These are phyloP conservation scores for Pelargonium myrrhifolium DNA, from an alignment of 441 rosid genomes.

Conservation along the genomic window DNA sequence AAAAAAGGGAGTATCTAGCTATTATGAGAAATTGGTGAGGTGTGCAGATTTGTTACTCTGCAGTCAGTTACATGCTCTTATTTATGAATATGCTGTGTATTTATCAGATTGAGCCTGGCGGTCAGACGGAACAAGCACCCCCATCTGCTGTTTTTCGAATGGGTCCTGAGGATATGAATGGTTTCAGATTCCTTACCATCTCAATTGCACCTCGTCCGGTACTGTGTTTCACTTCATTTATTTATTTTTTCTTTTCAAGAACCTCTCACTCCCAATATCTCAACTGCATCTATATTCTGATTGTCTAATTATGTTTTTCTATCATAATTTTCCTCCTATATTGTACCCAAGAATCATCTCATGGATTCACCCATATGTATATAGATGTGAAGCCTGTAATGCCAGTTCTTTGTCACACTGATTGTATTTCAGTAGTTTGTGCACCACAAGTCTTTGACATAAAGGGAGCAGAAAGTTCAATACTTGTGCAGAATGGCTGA, in stretches of 20 bases:
- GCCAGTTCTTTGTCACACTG: neutral
- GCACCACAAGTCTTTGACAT: conserved; percentile 6
- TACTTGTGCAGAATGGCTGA: neutral
- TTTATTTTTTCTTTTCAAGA: neutral
- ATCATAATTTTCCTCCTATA: neutral
- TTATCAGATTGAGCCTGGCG: conserved; percentile 87
- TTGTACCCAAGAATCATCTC: no score
- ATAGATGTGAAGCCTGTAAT: neutral
- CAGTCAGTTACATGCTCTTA: conserved; percentile 14
- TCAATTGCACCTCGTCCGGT: conserved; percentile 97
- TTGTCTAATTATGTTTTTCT: neutral
- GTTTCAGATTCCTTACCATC: conserved; percentile 81
- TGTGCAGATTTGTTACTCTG: conserved; percentile 4
- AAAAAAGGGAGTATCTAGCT: neutral
- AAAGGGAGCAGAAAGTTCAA: conserved; percentile 7
- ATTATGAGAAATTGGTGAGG: neutral
- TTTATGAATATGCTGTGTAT: conserved; percentile 19
- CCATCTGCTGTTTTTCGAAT: conserved; percentile 77
- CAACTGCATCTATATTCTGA: conserved; percentile 5
- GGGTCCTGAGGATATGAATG: conserved; percentile 68
- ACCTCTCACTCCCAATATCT: conserved; percentile 10
- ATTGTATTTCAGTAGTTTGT: conserved; percentile 1
- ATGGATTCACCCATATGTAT: no score
- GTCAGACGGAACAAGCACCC: conserved; percentile 99
- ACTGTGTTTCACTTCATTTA: conserved; percentile 19